Conservation (phyloP, 192 early-diverging fungal species). For the Coemansia sp. region DNA sequence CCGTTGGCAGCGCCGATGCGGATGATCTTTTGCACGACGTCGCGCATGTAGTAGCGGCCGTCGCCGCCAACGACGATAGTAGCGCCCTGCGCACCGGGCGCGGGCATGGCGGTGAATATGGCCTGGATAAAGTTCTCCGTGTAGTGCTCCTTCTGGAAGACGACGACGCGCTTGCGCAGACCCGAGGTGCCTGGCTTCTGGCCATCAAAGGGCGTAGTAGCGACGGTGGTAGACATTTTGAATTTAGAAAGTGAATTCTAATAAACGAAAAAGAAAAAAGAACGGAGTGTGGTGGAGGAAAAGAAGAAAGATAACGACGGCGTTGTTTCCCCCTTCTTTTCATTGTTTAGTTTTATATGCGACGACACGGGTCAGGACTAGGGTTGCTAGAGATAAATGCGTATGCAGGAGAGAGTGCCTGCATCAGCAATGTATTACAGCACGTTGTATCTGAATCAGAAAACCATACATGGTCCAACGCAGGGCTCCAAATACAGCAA, state of each 20-base stretch:
- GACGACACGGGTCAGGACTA: neutral
- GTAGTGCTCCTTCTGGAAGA: constrained; percentile 94
- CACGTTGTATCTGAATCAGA: neutral
- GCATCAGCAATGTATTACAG: neutral
- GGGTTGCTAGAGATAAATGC: neutral
- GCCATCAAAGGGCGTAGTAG: constrained; percentile 80
- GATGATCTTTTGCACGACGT: constrained; percentile 89
- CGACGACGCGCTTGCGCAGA: constrained; percentile 92
- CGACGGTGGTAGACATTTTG: constrained; percentile 46
- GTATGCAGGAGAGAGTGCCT: neutral
- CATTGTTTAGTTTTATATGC: neutral
- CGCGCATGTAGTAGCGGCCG: constrained; percentile 87
- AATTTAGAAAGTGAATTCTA: neutral
- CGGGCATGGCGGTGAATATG: constrained; percentile 82
- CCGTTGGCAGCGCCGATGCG: constrained; percentile 84
- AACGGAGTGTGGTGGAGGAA: neutral
- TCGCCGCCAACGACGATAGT: constrained; percentile 96
- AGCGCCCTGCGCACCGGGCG: constrained; percentile 71
- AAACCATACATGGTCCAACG: neutral
- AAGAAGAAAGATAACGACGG: neutral
- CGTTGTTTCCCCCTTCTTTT: neutral
- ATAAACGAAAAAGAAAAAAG: neutral
- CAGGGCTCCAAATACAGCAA: no score
- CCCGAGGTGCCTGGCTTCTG: constrained; percentile 98
- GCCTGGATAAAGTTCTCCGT: constrained; percentile 97